Evolutionary conservation across 139 green algal species (phyloP), one percentile per base, ranked within the genome.

Genomic region (Tetradesmus lagerheimii): DNA sequence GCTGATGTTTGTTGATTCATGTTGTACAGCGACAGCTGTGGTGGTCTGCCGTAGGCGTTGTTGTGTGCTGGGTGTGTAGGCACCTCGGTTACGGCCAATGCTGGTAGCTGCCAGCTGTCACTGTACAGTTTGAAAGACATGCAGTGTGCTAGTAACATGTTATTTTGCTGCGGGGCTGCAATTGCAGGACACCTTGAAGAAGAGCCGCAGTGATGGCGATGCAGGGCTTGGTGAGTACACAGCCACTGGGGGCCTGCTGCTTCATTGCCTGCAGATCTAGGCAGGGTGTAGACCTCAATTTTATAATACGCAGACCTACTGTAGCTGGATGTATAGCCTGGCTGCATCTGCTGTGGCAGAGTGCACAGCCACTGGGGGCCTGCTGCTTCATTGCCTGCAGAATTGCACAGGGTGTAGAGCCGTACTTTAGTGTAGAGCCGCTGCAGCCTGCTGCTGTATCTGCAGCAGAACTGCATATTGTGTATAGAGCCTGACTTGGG

Each of bases 101-200:
- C n/a, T n/a, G n/a, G n/a, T n/a, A n/a, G n/a, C n/a, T n/a, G n/a
- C 27, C 31, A 43, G 20, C 62, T 29, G 35, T 83, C 15, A 43
- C 5, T 38, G 27, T 37, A 31, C n/a, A 83, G 34, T 35, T 38
- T 38, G 12, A 47, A 34, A 47, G n/a, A n/a, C n/a, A n/a, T n/a
- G n/a, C n/a, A n/a, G n/a, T n/a, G n/a, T 50, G 75, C 25, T 43
- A 20, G 5, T 62, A 20, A 34, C 1, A 76, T 76, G 66, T 34
- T 35, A 12, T 1, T 29, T 27, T 25, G 5, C 74, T 80, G 74
- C 11, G 20, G n/a, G 23, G 37, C 76, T 47, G 35, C 2, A 14
- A 47, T 34, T 87, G 82, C 57, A 87, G 82, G 82, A 87, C 71
- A n/a, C 39, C 1, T 4, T 78, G 34, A 87, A 87, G 25, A 77